Evolutionary conservation across 306 rosid genomes (phyloP), one percentile per base, ranked within the genome.

Genomic region (Quercus berberidifolia): DNA sequence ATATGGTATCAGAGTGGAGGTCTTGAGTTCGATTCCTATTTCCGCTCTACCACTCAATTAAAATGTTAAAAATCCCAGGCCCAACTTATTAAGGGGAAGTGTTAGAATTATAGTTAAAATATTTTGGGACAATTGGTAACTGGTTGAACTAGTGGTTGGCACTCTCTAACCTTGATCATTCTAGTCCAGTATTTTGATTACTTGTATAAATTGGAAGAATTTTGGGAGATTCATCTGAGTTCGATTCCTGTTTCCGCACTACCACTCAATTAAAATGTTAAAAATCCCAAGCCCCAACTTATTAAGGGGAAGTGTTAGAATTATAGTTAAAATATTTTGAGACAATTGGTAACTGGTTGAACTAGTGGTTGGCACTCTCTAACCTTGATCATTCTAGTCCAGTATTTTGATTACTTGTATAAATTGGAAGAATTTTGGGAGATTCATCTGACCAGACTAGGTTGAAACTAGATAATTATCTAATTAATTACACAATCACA

Each of bases 81-180:
- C 46, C 1, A 41, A 41, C 46, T 38, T 7, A 38, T 7, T 38
- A 38, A 7, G 46, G 46, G 11, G 1, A 8, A 38, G 46, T 7
- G 11, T 38, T 7, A 38, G 46, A 2, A 7, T 38, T 7, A 38
- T 38, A 38, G 11, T 38, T 7, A 7, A 38, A 38, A 38, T 8
- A 38, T 38, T 38, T 38, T 38, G 46, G 7, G 46, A 38, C 12
- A 41, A 41, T 41, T 3, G 12, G 59, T 77, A 8, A 76, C 52
- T 83, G 77, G 77, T 58, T 82, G 76, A 73, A 69, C 77, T 77
- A 64, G 76, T 80, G 9, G 20, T 26, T 14, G 43, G 28, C 28
- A 41, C 25, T 3, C 71, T 18, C 72, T 56, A 60, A 63, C 58
- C 28, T 25, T 41, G 55, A 82, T 63, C 69, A 19, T 63, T 55